These are phyloP conservation scores for Haplographium delicatum DNA, from an alignment of 495 filamentous ascomycete genomes.

Conservation along the genomic window DNA sequence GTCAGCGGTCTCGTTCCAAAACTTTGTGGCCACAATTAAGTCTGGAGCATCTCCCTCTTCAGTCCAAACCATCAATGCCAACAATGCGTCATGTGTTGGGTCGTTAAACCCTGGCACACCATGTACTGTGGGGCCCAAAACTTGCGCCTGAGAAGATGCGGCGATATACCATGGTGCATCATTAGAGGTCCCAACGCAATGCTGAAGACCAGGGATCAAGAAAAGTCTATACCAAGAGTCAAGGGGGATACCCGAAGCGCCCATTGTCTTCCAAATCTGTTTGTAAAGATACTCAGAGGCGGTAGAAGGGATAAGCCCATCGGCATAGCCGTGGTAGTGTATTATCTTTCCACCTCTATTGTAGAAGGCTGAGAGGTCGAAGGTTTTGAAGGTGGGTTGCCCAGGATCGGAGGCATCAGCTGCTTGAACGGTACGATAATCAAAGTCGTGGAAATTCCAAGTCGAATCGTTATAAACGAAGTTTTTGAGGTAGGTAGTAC, in stretches of 20 bases:
- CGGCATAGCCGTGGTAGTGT: constrained; percentile 48
- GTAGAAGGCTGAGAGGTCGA: constrained; percentile 43
- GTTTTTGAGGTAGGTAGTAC: too few species aligned
- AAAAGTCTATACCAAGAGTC: constrained; percentile 36
- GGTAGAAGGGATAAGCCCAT: constrained; percentile 41
- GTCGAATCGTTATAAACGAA: constrained; percentile 38
- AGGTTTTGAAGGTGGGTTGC: constrained; percentile 40
- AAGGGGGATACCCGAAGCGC: constrained; percentile 23
- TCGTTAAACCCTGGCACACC: constrained; percentile 40
- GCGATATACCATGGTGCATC: constrained; percentile 43
- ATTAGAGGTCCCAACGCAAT: constrained; percentile 30
- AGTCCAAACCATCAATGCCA: constrained; percentile 49
- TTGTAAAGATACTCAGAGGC: constrained; percentile 41
- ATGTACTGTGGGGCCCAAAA: not conserved
- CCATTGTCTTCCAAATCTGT: constrained; percentile 30
- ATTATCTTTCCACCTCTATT: constrained; percentile 48
- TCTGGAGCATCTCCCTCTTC: constrained; percentile 39
- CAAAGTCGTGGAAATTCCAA: constrained; percentile 32
- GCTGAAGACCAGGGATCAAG: constrained; percentile 39
- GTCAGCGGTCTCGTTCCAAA: constrained; percentile 26
- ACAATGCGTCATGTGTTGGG: constrained; percentile 43
- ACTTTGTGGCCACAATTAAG: constrained; percentile 39
- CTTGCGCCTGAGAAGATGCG: constrained; percentile 32
- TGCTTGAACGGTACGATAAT: constrained; percentile 30
- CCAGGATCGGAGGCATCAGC: constrained; percentile 40